phyloP scores from a whole-genome alignment of 345 rosid species.

The Linum lewisii region DNA sequence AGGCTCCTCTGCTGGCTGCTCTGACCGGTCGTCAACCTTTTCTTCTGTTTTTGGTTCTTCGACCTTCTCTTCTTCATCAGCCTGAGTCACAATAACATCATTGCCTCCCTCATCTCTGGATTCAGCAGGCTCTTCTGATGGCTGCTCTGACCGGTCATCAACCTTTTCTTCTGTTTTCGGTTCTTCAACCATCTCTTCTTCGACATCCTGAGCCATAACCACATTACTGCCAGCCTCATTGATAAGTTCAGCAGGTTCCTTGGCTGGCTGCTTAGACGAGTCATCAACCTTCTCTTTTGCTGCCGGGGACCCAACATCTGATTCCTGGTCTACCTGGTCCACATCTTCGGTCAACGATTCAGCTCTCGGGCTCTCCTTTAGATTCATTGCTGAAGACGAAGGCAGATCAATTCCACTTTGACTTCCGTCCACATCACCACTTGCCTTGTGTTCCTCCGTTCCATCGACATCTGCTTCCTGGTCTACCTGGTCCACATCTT shows the following conservation, averaged over 20 bases:
- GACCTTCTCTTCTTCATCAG: background rate
- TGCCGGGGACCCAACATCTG: too few species aligned
- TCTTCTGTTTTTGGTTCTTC: conserved; percentile 7
- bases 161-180: background rate
- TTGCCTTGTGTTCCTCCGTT: background rate
- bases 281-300: background rate
- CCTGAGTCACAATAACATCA: background rate
- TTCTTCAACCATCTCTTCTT: background rate
- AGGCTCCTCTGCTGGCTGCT: background rate
- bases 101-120: conserved; percentile 8
- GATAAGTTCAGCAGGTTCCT: background rate
- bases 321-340: too few species aligned
- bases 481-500: too few species aligned
- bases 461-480: too few species aligned
- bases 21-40: conserved; percentile 10
- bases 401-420: too few species aligned
- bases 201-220: background rate
- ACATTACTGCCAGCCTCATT: background rate
- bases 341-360: background rate
- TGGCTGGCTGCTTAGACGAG: too few species aligned
- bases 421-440: background rate
- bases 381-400: background rate
- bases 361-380: background rate
- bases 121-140: background rate
- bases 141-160: conserved; percentile 2